Percentiles rank a stretch among this genome's conserved stretches.
Conservation (phyloP, 768 basidiomycete genomes). For the Serpula lacrymans region DNA sequence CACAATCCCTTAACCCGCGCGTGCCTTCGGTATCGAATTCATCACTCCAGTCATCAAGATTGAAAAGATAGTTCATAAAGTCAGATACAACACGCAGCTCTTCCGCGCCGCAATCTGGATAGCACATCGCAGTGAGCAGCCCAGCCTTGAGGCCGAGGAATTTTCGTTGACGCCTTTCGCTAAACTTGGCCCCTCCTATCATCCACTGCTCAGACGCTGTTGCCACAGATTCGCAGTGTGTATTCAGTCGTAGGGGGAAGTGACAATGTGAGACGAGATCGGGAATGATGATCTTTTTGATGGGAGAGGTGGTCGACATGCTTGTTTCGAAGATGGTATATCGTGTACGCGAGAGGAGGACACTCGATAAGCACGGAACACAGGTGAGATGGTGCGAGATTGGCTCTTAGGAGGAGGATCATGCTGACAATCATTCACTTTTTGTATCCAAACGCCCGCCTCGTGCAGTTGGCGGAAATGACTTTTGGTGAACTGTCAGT, state of each 20-base stretch:
- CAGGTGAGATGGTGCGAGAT: not conserved
- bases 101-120: constrained; percentile 43
- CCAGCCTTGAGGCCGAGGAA: constrained; percentile 55
- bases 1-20: constrained; percentile 46
- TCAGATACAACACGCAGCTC: constrained; percentile 55
- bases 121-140: constrained; percentile 59
- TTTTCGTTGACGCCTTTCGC: constrained; percentile 41
- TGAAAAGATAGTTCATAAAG: constrained; percentile 20
- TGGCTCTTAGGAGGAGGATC: not conserved
- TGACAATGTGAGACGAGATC: constrained; percentile 52
- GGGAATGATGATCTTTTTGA: constrained; percentile 39
- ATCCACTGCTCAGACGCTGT: constrained; percentile 49
- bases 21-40: constrained; percentile 10
- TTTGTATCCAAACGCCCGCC: not conserved
- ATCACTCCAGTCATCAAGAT: constrained; percentile 15
- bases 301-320: not conserved
- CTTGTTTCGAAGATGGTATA: not conserved
- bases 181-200: constrained; percentile 42
- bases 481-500: too few relatives aligned
- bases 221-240: constrained; percentile 43
- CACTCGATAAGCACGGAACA: not conserved
- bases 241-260: constrained; percentile 43
- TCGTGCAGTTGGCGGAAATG: not conserved
- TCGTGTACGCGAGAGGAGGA: not conserved
- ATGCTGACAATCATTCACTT: not conserved